phyloP scores from a whole-genome alignment of 2,329 filamentous ascomycete genomes.

The Apiospora hydei region DNA sequence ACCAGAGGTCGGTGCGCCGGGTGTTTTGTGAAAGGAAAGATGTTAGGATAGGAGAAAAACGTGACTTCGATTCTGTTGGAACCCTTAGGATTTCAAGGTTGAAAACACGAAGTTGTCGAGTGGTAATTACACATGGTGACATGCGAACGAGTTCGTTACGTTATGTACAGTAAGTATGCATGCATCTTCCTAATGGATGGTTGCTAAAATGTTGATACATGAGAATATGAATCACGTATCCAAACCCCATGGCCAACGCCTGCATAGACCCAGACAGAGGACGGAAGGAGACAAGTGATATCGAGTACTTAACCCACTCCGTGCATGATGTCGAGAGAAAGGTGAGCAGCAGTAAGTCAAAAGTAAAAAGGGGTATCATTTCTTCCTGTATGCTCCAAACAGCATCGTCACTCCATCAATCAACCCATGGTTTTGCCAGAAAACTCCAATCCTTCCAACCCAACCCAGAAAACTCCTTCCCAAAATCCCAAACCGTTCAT shows the following conservation, averaged over 20 bases:
- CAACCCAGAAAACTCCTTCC: background rate
- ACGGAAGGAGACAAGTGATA: background rate
- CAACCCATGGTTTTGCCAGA: background rate
- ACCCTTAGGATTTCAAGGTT: background rate
- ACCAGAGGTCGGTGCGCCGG: background rate
- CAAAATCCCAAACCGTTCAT: background rate
- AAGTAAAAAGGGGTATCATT: conserved; percentile 9
- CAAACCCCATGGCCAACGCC: background rate
- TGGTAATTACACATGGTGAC: background rate
- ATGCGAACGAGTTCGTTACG: background rate
- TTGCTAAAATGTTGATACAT: background rate
- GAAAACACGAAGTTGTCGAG: background rate
- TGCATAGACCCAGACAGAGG: background rate
- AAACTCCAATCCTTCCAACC: background rate
- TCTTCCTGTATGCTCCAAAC: background rate
- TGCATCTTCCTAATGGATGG: background rate
- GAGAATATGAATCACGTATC: conserved; percentile 3
- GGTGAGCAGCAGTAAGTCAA: background rate
- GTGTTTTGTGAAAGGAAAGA: background rate
- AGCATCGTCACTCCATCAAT: background rate
- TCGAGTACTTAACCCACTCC: too few species aligned
- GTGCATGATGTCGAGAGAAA: too few species aligned
- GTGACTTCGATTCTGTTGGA: background rate
- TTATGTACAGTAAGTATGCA: background rate
- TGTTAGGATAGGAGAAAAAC: background rate